Evolutionary conservation across 352 stramenopile genomes (phyloP).

Genomic region (Phytophthora pinifolia): DNA sequence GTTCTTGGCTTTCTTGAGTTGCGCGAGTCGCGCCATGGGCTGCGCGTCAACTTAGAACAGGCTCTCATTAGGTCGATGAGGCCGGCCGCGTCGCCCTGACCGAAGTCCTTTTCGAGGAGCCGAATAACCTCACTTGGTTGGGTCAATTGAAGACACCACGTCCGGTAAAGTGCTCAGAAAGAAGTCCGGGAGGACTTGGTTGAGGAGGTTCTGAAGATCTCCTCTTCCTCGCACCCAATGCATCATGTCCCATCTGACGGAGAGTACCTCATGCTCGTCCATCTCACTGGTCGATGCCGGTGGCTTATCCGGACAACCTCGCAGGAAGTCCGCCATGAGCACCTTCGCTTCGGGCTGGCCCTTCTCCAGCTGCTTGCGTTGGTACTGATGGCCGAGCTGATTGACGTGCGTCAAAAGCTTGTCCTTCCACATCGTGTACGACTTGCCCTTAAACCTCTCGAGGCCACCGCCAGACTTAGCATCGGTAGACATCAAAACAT

Average conservation of each 20-base stretch:
- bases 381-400: conserved; percentile 15
- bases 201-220: conserved; percentile 15
- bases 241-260: conserved; percentile 3
- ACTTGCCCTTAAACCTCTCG: conserved; percentile 13
- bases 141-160: conserved; percentile 11
- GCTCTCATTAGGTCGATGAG: conserved; percentile 3
- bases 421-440: conserved; percentile 21
- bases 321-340: conserved; percentile 16
- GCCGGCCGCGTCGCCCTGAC: neutral
- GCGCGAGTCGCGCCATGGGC: conserved; percentile 3
- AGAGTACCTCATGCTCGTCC: too few relatives aligned
- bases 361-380: conserved; percentile 18
- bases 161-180: conserved; percentile 18
- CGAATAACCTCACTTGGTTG: conserved; percentile 7
- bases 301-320: conserved; percentile 1
- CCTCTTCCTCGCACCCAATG: conserved; percentile 6
- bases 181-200: conserved; percentile 11
- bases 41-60: conserved; percentile 3
- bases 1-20: conserved; percentile 12
- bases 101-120: conserved; percentile 10
- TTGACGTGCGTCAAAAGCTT: conserved; percentile 20
- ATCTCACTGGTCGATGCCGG: too few relatives aligned
- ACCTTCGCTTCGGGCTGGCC: conserved; percentile 8
- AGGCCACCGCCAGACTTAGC: conserved; percentile 10
- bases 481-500: conserved; percentile 12